Percentiles rank a stretch among this genome's conserved stretches.
phyloP scores from a whole-genome alignment of 176 grass and related monocot genomes.

The Rhynchospora breviuscula region DNA sequence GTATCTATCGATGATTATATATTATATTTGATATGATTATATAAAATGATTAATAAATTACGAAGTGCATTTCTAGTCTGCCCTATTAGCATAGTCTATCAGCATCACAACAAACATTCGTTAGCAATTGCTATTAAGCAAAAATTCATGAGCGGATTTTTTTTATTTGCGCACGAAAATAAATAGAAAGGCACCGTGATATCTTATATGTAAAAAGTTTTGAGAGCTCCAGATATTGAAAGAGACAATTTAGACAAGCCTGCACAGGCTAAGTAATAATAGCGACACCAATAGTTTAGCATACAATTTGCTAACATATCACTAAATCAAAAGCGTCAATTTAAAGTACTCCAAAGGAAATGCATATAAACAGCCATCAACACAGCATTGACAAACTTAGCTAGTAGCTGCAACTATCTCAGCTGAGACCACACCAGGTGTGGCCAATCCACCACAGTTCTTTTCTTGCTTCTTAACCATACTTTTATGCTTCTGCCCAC shows the following conservation, averaged over 20 bases:
- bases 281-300: background rate
- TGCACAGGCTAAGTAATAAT: too few species aligned
- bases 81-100: too few species aligned
- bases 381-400: background rate
- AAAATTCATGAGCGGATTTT: too few species aligned
- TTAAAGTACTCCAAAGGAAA: background rate
- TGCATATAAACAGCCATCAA: background rate
- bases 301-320: background rate
- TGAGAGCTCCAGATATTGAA: background rate
- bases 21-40: too few species aligned
- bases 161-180: too few species aligned
- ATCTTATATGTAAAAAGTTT: background rate
- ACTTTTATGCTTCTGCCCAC: conserved; percentile 22
- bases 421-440: background rate
- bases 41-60: too few species aligned
- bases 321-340: background rate
- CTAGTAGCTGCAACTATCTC: background rate
- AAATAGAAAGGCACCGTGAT: too few species aligned
- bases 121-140: too few species aligned
- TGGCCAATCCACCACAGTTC: background rate
- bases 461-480: conserved; percentile 31
- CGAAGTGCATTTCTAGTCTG: too few species aligned
- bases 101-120: too few species aligned
- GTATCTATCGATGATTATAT: too few species aligned
- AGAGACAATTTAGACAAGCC: too few species aligned